phyloP scores from a whole-genome alignment of 2,329 filamentous ascomycete genomes.

The Seiridium cupressi region DNA sequence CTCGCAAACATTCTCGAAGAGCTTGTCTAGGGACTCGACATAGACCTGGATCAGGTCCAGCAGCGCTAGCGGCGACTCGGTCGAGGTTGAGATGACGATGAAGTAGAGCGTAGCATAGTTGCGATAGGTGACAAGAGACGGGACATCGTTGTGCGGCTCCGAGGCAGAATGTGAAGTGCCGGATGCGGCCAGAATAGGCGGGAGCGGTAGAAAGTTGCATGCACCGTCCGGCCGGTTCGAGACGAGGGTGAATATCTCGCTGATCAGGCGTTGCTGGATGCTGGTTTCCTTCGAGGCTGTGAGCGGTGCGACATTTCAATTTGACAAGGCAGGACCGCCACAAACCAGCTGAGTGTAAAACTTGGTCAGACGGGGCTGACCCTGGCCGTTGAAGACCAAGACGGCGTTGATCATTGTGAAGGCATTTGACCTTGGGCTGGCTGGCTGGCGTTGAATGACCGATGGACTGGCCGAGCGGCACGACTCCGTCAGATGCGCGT shows the following conservation, averaged over 20 bases:
- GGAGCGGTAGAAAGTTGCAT: constrained; percentile 92
- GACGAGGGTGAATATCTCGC: constrained; percentile 95
- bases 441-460: too few relatives aligned
- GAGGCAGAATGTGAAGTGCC: constrained; percentile 63
- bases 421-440: neutral
- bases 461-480: too few relatives aligned
- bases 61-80: constrained; percentile 90
- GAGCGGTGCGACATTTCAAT: neutral
- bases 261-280: constrained; percentile 94
- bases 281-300: constrained; percentile 74
- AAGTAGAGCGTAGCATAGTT: constrained; percentile 99
- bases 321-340: neutral
- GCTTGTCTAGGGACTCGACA: constrained; percentile 87
- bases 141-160: constrained; percentile 79
- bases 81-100: constrained; percentile 95
- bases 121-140: constrained; percentile 94
- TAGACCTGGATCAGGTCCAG: constrained; percentile 98
- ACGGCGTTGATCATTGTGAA: constrained; percentile 93
- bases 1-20: constrained; percentile 99
- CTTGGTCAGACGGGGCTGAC: constrained; percentile 93
- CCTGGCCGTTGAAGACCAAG: constrained; percentile 97
- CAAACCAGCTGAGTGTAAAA: constrained; percentile 95
- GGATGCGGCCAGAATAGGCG: constrained; percentile 62
- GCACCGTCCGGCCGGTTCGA: constrained; percentile 86
- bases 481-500: too few relatives aligned